These are phyloP conservation scores for Eleusine coracana DNA, from an alignment of 176 grass and related monocot genomes.

Conservation along the genomic window DNA sequence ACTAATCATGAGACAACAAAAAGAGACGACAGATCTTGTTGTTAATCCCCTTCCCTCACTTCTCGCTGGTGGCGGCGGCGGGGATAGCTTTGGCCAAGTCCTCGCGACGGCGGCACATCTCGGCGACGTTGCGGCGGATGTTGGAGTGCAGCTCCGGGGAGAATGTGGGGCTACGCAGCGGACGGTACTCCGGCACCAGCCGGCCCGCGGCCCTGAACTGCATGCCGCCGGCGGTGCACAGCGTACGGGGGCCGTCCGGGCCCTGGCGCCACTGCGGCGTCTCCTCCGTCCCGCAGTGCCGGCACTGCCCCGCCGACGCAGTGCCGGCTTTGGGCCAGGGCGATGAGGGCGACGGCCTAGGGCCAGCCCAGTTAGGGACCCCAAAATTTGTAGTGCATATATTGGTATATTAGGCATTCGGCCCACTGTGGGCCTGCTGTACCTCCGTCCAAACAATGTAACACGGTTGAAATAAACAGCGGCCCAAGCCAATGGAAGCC, in stretches of 20 bases:
- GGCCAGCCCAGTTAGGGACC: too few species aligned
- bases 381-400: too few species aligned
- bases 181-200: constrained; percentile 62
- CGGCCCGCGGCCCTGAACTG: constrained; percentile 35
- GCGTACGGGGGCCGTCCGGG: constrained; percentile 43
- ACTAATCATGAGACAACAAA: constrained; percentile 1
- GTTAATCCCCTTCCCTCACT: not conserved
- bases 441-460: too few species aligned
- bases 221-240: constrained; percentile 76
- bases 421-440: too few species aligned
- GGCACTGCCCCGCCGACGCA: constrained; percentile 8
- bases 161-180: constrained; percentile 61
- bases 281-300: constrained; percentile 49
- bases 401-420: too few species aligned
- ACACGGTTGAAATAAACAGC: too few species aligned
- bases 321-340: too few species aligned
- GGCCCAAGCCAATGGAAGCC: too few species aligned
- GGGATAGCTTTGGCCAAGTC: not conserved
- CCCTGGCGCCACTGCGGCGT: constrained; percentile 67
- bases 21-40: not conserved
- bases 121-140: constrained; percentile 42
- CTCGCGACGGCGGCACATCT: constrained; percentile 39
- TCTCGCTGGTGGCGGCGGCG: not conserved
- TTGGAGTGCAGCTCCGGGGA: constrained; percentile 57
- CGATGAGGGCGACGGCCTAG: too few species aligned